Evolutionary conservation across 2,329 filamentous ascomycete genomes (phyloP), one percentile per base, ranked within the genome.

Genomic region (Cytospora paraplurivora): DNA sequence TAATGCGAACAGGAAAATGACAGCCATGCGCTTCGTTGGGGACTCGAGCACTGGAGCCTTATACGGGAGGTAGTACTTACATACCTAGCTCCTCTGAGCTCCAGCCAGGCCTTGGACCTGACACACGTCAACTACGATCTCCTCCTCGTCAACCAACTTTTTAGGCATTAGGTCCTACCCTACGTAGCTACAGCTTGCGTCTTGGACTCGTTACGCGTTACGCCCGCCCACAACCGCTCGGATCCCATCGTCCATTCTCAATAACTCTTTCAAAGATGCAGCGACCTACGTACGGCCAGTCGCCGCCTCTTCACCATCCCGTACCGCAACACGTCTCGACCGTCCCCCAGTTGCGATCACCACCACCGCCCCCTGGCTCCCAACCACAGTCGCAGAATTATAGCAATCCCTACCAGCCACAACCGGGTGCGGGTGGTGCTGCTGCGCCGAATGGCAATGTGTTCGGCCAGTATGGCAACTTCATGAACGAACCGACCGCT

Each of bases 241-340:
- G 41, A 6, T 12, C 35, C 17, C 15, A 38, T 56, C 32, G 11
- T 35, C 38, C 15, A 21, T 62, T 8, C 12, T n/a, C 44, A 47
- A 10, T n/a, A 11, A 47, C 44, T 47, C 15, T 17, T 6, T 56
- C 60, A 76, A 84, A 74, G 66, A 97, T 97, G 94, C 94, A 97
- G 80, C 90, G 93, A 76, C 84, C 89, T n/a, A 83, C 87, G 61
- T 97, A 95, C 80, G 87, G 87, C 76, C 91, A 93, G 73, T 97
- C 93, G 74, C 94, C 93, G 75, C 93, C 94, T 69, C 88, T 98
- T 71, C 95, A 98, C 78, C 95, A 98, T 76, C 95, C 95, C 64
- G 93, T 98, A 64, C 95, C 95, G 67, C 95, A 99, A 78, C 95
- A 99, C 83, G 94, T 98, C 72, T 98, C 95, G 74, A 96, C 93